These are phyloP conservation scores for Paspalum notatum DNA, from an alignment of 176 grass and related monocot genomes.

Conservation along the genomic window DNA sequence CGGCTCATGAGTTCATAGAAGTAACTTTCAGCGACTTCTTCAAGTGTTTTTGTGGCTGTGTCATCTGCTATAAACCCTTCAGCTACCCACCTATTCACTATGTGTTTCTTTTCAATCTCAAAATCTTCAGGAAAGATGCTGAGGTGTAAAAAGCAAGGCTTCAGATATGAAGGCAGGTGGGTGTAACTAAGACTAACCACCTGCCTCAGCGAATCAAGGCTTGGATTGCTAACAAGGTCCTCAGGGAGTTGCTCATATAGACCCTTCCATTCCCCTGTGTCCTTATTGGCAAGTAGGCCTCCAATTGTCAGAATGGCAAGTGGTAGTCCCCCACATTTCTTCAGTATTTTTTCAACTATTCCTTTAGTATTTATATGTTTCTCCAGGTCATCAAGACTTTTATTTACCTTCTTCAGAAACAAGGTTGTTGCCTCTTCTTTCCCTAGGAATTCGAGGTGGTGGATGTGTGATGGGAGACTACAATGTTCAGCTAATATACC, in stretches of 20 bases:
- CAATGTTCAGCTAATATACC: background rate
- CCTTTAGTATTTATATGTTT: background rate
- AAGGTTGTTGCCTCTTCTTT: background rate
- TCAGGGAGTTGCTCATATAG: background rate
- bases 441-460: background rate
- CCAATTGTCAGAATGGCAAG: slow-evolving; percentile 25
- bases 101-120: background rate
- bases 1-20: slow-evolving; percentile 20
- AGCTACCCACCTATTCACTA: slow-evolving; percentile 27
- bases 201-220: background rate
- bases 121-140: slow-evolving; percentile 38
- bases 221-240: slow-evolving; percentile 22
- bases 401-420: background rate
- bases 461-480: background rate
- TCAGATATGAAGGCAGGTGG: slow-evolving; percentile 29
- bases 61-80: background rate
- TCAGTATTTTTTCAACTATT: background rate
- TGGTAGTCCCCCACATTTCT: slow-evolving; percentile 30
- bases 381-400: background rate
- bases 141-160: slow-evolving; percentile 29
- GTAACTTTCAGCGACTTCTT: background rate
- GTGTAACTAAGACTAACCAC: slow-evolving; percentile 23
- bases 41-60: background rate
- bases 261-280: background rate
- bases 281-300: background rate